These are phyloP conservation scores for Fusarium sp. DNA, from an alignment of 2,329 filamentous ascomycete genomes.

Conservation along the genomic window DNA sequence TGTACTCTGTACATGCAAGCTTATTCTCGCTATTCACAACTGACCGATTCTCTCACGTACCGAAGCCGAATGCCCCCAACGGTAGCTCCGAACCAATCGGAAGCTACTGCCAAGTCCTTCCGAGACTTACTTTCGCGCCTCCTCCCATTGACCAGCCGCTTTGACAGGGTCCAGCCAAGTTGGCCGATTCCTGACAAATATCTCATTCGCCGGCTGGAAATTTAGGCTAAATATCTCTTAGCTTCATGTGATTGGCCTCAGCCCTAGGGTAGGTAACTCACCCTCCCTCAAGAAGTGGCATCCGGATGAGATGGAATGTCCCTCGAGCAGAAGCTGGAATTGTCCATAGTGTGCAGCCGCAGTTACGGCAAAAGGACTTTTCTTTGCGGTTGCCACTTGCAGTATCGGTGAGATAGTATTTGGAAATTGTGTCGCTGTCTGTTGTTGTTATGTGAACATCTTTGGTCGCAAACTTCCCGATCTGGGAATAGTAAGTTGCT, in stretches of 20 bases:
- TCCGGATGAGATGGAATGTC: slow-evolving; percentile 40
- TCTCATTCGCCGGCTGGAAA: slow-evolving; percentile 41
- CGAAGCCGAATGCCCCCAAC: neutral
- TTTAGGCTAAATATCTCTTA: slow-evolving; percentile 20
- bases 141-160: slow-evolving; percentile 43
- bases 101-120: neutral
- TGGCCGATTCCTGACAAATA: slow-evolving; percentile 46
- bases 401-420: slow-evolving; percentile 40
- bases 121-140: slow-evolving; percentile 40
- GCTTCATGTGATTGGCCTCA: neutral
- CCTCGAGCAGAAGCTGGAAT: slow-evolving; percentile 42
- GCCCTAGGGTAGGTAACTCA: slow-evolving; percentile 22
- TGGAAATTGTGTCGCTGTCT: slow-evolving; percentile 2
- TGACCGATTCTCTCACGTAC: neutral
- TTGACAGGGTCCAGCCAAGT: slow-evolving; percentile 39
- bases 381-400: slow-evolving; percentile 42
- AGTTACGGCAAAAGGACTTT: slow-evolving; percentile 44
- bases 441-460: slow-evolving; percentile 26
- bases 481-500: slow-evolving; percentile 18
- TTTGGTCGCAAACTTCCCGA: slow-evolving; percentile 43
- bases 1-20: neutral
- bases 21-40: neutral
- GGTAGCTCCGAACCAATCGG: slow-evolving; percentile 24
- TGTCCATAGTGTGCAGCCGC: slow-evolving; percentile 46
- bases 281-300: slow-evolving; percentile 41